A percentile compares a stretch with the other conserved stretches of the same genome.
Conservation (phyloP, 2,329 filamentous ascomycete species). For the Penicillium sp. region DNA sequence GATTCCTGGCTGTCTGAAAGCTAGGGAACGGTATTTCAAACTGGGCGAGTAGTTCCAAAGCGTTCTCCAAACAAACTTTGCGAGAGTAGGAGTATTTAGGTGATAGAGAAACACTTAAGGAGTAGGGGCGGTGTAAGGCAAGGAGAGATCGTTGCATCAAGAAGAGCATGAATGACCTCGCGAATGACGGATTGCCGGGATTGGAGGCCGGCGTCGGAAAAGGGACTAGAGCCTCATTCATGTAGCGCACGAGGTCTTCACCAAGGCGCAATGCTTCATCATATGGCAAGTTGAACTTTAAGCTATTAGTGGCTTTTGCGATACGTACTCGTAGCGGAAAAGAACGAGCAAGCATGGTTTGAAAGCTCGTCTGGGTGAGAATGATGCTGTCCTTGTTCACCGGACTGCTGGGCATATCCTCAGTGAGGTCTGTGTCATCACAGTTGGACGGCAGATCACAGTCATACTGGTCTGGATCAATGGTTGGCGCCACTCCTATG, state of each 20-base stretch:
- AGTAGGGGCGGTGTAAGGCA: constrained; percentile 55
- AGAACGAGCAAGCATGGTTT: constrained; percentile 34
- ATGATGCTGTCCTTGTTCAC: constrained; percentile 20
- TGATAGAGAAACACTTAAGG: constrained; percentile 37
- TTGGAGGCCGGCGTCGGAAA: constrained; percentile 28
- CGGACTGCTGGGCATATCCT: constrained; percentile 33
- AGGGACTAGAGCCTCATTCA: constrained; percentile 29
- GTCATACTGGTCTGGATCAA: constrained; percentile 43
- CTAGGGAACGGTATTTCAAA: constrained; percentile 27
- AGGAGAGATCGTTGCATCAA: constrained; percentile 61
- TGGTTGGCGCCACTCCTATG: constrained; percentile 38
- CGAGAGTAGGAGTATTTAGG: constrained; percentile 45
- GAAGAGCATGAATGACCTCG: constrained; percentile 53
- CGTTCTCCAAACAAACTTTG: constrained; percentile 42
- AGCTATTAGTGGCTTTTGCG: constrained; percentile 35
- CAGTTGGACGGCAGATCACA: constrained; percentile 44
- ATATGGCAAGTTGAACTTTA: constrained; percentile 38
- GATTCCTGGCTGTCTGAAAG: constrained; percentile 26
- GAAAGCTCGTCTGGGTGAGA: constrained; percentile 35
- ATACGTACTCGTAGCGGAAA: constrained; percentile 36
- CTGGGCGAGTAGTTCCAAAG: constrained; percentile 41
- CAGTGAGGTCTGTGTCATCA: constrained; percentile 40
- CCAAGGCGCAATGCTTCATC: constrained; percentile 39
- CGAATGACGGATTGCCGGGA: constrained; percentile 30
- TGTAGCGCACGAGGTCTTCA: constrained; percentile 32